Evolutionary conservation across 2,329 filamentous ascomycete genomes (phyloP), one percentile per base, ranked within the genome.

Genomic region (Monilinia aucupariae): DNA sequence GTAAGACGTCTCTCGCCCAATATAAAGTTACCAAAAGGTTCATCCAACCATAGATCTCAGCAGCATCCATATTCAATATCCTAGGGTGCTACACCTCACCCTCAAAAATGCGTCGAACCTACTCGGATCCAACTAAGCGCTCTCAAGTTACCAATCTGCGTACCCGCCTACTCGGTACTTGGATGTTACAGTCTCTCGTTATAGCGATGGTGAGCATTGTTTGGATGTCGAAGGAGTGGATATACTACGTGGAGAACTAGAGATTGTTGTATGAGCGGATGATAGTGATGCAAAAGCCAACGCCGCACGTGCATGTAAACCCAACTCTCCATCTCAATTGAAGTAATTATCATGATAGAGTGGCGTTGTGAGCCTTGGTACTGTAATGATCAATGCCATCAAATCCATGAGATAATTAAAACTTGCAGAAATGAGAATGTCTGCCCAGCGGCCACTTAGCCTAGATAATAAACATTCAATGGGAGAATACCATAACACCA

Each of bases 91-190:
- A 34, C 15, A n/a, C 27, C 27, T 59, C 41, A 4, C 10, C 20
- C 15, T 17, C 4, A 3, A 49, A 22, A 22, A 49, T 32, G 22
- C 7, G 20, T 8, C 15, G 20, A 22, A 25, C 4, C 1, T 49
- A 20, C 20, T 20, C 41, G 13, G 27, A 27, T 20, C 27, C 54
- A 15, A 27, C 3, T 17, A 32, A 10, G 54, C 20, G 22, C 12
- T 17, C 25, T 25, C 22, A 32, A n/a, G 25, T n/a, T 43, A 52
- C 34, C 3, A 6, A 27, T 96, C 77, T 96, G 94, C 85, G 83
- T 7, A 89, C 88, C 70, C 83, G 85, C 66, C 85, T 84, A 6
- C 89, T 89, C 70, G 86, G 85, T 51, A 89, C 85, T 51, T 89
- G 86, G 85, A n/a, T 12, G 9, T 22, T 49, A 12, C 20, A n/a